Evolutionary conservation across 2,329 filamentous ascomycete species (phyloP).

Genomic region (Orbilia oligospora): DNA sequence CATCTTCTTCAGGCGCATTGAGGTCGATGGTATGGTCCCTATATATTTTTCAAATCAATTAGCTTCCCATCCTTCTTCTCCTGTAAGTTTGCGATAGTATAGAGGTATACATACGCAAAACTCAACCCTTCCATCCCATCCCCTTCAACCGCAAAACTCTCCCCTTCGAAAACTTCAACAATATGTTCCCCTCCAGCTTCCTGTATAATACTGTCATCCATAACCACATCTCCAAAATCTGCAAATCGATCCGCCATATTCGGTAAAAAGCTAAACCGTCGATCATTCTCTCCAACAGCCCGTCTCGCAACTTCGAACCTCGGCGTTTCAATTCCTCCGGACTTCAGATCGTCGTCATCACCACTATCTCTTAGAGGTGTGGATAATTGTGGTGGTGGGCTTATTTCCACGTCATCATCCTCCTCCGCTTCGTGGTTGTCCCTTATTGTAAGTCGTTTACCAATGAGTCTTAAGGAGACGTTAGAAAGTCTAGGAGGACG

Average conservation of each 20-base stretch:
- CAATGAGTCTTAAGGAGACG: slow-evolving; percentile 41
- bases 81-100: not conserved
- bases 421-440: slow-evolving; percentile 52
- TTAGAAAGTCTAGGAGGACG: slow-evolving; percentile 31
- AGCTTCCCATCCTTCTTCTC: not conserved
- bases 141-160: slow-evolving; percentile 33
- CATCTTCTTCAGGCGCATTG: slow-evolving; percentile 29
- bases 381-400: slow-evolving; percentile 45
- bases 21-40: slow-evolving; percentile 46
- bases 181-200: slow-evolving; percentile 14
- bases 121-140: slow-evolving; percentile 50
- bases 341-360: slow-evolving; percentile 31
- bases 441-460: slow-evolving; percentile 38
- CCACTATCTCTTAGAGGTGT: slow-evolving; percentile 41
- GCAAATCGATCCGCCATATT: slow-evolving; percentile 47
- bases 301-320: slow-evolving; percentile 47
- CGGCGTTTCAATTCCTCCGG: slow-evolving; percentile 28
- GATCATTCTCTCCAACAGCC: slow-evolving; percentile 48
- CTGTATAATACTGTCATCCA: slow-evolving; percentile 44
- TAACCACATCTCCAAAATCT: slow-evolving; percentile 48
- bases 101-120: slow-evolving; percentile 41
- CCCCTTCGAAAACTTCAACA: slow-evolving; percentile 26
- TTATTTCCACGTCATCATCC: slow-evolving; percentile 48
- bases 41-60: not conserved
- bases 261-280: slow-evolving; percentile 48